These are phyloP conservation scores for Cryphonectria carpinicola DNA, from an alignment of 2,329 filamentous ascomycete species.

Conservation along the genomic window DNA sequence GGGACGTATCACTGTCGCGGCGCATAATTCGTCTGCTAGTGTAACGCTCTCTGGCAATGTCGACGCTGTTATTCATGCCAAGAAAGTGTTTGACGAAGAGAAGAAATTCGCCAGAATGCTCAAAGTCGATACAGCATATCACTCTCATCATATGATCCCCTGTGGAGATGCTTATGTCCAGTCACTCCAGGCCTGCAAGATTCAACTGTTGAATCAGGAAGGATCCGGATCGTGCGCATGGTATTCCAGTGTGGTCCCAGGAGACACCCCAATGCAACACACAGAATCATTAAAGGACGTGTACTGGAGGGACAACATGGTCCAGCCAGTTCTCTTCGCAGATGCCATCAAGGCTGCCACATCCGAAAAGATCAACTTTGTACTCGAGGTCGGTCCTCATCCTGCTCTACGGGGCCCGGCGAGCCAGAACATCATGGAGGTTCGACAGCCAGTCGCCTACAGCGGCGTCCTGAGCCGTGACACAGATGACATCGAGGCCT, in stretches of 20 bases:
- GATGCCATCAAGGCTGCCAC: neutral
- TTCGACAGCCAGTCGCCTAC: neutral
- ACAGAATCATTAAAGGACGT: neutral
- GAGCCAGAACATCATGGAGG: neutral
- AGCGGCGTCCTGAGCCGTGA: neutral
- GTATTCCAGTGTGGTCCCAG: neutral
- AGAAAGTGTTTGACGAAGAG: slow-evolving; percentile 32
- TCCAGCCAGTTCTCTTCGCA: neutral
- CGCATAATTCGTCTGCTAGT: slow-evolving; percentile 6
- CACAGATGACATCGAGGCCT: neutral
- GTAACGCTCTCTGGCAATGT: slow-evolving; percentile 35
- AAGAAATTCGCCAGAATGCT: slow-evolving; percentile 38
- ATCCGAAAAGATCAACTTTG: neutral
- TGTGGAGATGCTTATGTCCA: neutral
- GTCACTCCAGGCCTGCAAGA: neutral
- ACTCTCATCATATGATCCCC: slow-evolving; percentile 38
- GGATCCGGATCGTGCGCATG: neutral
- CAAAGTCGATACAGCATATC: slow-evolving; percentile 44
- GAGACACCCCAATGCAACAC: neutral
- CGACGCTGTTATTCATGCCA: slow-evolving; percentile 35
- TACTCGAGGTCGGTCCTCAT: neutral
- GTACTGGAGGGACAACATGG: neutral
- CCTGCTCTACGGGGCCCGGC: neutral
- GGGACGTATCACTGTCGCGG: neutral
- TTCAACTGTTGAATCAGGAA: neutral